Evolutionary conservation across 495 filamentous ascomycete species (phyloP).

Genomic region (Cudoniella acicularis): DNA sequence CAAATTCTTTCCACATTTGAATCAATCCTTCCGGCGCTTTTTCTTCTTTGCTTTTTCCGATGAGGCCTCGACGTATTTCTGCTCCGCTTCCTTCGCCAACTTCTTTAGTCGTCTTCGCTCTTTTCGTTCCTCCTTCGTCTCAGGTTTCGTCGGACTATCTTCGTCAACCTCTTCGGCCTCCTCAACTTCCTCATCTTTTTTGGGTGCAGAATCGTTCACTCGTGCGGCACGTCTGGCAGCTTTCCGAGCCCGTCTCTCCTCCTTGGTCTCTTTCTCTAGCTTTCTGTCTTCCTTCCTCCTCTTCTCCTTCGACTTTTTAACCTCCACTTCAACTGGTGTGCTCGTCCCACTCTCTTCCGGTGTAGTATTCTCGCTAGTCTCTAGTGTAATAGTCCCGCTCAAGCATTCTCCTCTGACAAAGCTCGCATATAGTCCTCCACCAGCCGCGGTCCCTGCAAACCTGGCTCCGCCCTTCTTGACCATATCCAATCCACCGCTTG

Average conservation of each 20-base stretch:
- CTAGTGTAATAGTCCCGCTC: constrained; percentile 56
- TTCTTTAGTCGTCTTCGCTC: constrained; percentile 30
- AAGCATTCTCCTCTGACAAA: constrained; percentile 76
- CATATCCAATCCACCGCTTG: constrained; percentile 48
- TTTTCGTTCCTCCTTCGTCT: constrained; percentile 35
- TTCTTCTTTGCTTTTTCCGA: constrained; percentile 20
- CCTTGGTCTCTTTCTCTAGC: constrained; percentile 30
- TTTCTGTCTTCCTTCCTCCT: constrained; percentile 32
- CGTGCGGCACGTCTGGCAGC: constrained; percentile 33
- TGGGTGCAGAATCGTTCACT: no score
- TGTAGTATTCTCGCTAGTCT: constrained; percentile 23
- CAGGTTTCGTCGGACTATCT: constrained; percentile 29
- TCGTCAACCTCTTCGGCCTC: constrained; percentile 29
- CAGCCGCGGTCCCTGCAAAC: constrained; percentile 40
- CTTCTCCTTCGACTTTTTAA: constrained; percentile 20
- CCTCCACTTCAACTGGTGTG: not conserved
- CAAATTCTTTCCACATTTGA: not conserved
- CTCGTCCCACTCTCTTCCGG: not conserved
- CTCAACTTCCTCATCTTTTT: not conserved
- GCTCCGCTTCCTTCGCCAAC: constrained; percentile 40
- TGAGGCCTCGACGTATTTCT: constrained; percentile 2
- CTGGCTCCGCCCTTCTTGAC: constrained; percentile 37
- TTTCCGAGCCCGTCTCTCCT: constrained; percentile 35
- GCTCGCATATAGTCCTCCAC: constrained; percentile 70
- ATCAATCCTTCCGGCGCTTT: constrained; percentile 21